Percentiles rank a stretch among this genome's conserved stretches.
Conservation (phyloP, 2,329 filamentous ascomycete genomes). For the Diaporthe vexans region DNA sequence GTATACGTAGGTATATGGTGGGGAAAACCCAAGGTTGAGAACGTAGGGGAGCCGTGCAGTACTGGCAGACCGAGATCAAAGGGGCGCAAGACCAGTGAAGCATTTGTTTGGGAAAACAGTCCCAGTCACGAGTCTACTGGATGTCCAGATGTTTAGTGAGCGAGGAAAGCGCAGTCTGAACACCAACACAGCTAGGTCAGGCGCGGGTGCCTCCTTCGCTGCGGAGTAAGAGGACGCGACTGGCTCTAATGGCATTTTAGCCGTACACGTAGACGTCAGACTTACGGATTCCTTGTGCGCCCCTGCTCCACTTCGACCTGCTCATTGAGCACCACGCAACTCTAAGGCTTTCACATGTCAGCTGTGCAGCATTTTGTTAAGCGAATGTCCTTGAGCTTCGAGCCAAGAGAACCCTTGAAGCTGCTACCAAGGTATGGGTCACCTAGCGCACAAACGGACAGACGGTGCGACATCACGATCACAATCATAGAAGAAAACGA, state of each 20-base stretch:
- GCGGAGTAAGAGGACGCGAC: not conserved
- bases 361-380: too few species aligned
- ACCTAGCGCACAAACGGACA: not conserved
- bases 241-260: not conserved
- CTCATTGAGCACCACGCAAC: not conserved
- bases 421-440: not conserved
- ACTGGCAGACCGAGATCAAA: too few species aligned
- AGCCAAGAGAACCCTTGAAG: not conserved
- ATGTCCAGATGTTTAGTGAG: not conserved
- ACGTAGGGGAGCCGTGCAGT: not conserved
- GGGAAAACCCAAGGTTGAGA: not conserved
- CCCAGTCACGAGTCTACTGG: not conserved
- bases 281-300: not conserved
- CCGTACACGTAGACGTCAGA: conserved; percentile 6
- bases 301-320: not conserved
- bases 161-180: not conserved
- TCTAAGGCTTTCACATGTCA: not conserved
- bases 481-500: not conserved
- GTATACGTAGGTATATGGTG: not conserved
- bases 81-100: not conserved
- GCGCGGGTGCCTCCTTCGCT: not conserved
- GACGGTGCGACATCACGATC: not conserved
- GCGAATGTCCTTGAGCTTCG: not conserved
- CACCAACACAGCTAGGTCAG: not conserved
- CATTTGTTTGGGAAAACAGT: not conserved